Base-by-base conservation (phyloP, 108 stramenopile genomes). In the Aurantiochytrium sp. region DNA sequence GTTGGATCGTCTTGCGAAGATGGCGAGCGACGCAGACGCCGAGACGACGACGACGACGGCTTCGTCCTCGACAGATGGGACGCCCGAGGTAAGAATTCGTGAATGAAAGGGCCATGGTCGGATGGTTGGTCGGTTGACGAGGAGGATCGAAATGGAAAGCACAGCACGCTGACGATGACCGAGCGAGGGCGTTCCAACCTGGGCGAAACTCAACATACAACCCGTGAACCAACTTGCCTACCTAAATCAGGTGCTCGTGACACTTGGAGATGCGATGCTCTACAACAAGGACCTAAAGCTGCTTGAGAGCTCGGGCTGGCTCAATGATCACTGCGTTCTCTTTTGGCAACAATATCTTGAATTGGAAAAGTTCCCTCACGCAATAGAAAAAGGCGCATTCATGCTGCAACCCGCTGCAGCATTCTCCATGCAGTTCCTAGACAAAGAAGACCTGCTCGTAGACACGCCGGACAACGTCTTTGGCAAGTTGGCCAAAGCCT, bases 381-480 rank as follows among this genome's bases (percentile, higher is more conserved):
- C 76, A 6, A 23, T 4, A 8, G n/a, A 83, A 45, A n/a, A 18
- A 6, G 45, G 49, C 25, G 51, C 49, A 10, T 0, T 83, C n/a
- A 69, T 69, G 64, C 76, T 83, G 19, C 76, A 83, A 23, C 76
- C 76, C 10, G 76, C 76, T 8, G 76, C 76, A 6, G 76, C 76
- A 12, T 83, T 83, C 28, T 53, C 49, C 14, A 47, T 83, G 76
- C 76, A 53, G 16, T 83, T 83, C 49, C 76, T 83, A 0, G 49
- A 47, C 51, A 6, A 12, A 4, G 76, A 83, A 23, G 76, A 83
- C 10, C 51, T 83, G 19, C 51, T 83, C n/a, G 76, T 23, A 28
- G 76, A 83, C 23, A 83, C 76, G 23, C 76, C 76, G 23, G 76
- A 53, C 76, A 83, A 83, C n/a, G 49, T 83, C 28, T 83, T 83